Percentiles rank a stretch among this genome's conserved stretches.
These are phyloP conservation scores for Suillus americanus DNA, from an alignment of 768 basidiomycete species.

Conservation along the genomic window DNA sequence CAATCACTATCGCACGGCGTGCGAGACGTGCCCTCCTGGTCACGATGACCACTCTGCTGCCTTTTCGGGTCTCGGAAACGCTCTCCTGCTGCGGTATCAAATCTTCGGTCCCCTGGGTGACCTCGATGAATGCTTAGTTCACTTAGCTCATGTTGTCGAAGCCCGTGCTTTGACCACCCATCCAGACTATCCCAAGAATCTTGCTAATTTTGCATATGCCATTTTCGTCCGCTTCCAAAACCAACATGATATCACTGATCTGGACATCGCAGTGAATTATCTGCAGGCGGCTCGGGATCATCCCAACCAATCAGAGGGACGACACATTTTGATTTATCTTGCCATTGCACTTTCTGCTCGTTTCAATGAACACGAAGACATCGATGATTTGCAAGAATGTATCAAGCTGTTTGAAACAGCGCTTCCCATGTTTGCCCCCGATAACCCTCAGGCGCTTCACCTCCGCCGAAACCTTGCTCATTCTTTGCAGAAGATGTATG, in stretches of 20 bases:
- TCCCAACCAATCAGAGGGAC: constrained; percentile 8
- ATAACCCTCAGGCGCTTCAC: constrained; percentile 6
- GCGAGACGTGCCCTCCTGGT: constrained; percentile 10
- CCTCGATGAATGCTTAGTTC: constrained; percentile 25
- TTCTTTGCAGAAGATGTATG: constrained; percentile 10
- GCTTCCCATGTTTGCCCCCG: constrained; percentile 13
- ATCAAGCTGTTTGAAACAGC: constrained; percentile 14
- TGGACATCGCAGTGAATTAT: constrained; percentile 18
- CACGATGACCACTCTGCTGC: constrained; percentile 9
- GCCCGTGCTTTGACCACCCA: constrained; percentile 8
- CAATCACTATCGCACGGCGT: constrained; percentile 13
- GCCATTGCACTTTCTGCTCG: constrained; percentile 17
- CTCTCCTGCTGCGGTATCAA: constrained; percentile 14
- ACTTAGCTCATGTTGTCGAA: constrained; percentile 20
- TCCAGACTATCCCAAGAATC: constrained; percentile 4
- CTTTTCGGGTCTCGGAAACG: constrained; percentile 18
- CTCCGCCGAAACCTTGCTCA: constrained; percentile 15
- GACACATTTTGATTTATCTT: constrained; percentile 6
- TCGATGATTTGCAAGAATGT: constrained; percentile 17
- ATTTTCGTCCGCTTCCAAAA: constrained; percentile 19
- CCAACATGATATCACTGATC: constrained; percentile 10
- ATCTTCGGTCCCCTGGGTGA: constrained; percentile 7
- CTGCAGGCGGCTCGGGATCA: constrained; percentile 11
- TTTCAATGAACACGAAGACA: background rate
- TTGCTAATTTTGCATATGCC: constrained; percentile 12